Conservation (phyloP, 257 asterid genomes). For the Echium plantagineum region DNA sequence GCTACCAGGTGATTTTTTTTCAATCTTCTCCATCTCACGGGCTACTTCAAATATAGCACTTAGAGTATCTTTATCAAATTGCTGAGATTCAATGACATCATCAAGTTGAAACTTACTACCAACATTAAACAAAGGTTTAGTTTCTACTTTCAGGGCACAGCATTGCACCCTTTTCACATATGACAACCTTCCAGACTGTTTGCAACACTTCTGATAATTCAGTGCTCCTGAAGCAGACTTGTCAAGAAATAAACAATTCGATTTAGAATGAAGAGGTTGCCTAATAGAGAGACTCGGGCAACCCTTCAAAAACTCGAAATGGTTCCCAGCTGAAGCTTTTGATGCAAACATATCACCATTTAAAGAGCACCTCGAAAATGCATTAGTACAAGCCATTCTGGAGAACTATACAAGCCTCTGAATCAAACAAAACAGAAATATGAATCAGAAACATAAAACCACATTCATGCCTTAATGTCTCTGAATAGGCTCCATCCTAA, state of each 20-base stretch:
- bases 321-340: constrained; percentile 11
- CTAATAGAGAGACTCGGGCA: background rate
- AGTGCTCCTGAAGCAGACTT: constrained; percentile 1
- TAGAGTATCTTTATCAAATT: constrained; percentile 67
- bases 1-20: constrained; percentile 55
- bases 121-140: constrained; percentile 14
- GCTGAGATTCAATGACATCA: constrained; percentile 85
- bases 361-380: constrained; percentile 26
- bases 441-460: background rate
- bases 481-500: too few species aligned
- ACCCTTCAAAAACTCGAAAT: background rate
- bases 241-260: constrained; percentile 15
- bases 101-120: constrained; percentile 63
- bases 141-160: constrained; percentile 39
- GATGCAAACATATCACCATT: constrained; percentile 16
- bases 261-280: constrained; percentile 9
- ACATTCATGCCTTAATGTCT: background rate
- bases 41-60: constrained; percentile 81
- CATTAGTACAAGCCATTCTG: constrained; percentile 32
- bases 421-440: background rate
- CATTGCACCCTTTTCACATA: constrained; percentile 25
- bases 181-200: constrained; percentile 12
- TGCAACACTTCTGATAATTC: constrained; percentile 12
- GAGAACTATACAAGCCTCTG: constrained; percentile 9
- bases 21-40: constrained; percentile 83